Evolutionary conservation across 371 early-diverging fungal genomes (phyloP), one percentile per base, ranked within the genome.

Genomic region (Phascolomyces articulosus): DNA sequence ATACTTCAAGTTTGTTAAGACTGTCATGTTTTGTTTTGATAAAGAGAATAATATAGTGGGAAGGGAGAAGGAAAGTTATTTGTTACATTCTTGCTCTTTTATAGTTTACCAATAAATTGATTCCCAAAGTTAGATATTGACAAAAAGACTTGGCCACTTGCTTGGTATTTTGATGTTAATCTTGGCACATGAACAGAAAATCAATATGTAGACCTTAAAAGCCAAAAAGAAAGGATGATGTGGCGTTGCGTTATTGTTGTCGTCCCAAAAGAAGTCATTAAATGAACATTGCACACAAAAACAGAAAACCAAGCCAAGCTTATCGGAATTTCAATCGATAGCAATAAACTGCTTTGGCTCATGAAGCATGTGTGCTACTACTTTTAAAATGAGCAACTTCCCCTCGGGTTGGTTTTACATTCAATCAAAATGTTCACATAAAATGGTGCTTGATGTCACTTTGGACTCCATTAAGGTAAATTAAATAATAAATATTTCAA

Each of bases 341-440:
- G n/a, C n/a, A n/a, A n/a, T n/a, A n/a, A n/a, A n/a, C n/a, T n/a
- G n/a, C n/a, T n/a, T n/a, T n/a, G n/a, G n/a, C n/a, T n/a, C n/a
- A n/a, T n/a, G n/a, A n/a, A n/a, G n/a, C n/a, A n/a, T n/a, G 47
- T 47, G 47, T 47, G 47, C 47, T 47, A 20, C 21, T 58, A 51
- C 51, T 38, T 23, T 21, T 55, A 57, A 31, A 64, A 80, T 77
- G 77, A 78, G 74, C 38, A 74, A 64, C 40, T 82, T 82, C 54
- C 82, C 82, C 34, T 44, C 72, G 16, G 82, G 82, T 18, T 82
- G 82, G 82, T 82, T 82, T 55, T 82, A 60, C 61, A 74, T 82
- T 48, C 79, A 79, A 64, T 82, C 82, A 13, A 68, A 68, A 58
- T 77, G 77, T 40, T 38, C 67, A 0, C 79, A 78, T 62, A 68